phyloP scores from a whole-genome alignment of 2,329 filamentous ascomycete genomes.

The Mariannaea elegans region DNA sequence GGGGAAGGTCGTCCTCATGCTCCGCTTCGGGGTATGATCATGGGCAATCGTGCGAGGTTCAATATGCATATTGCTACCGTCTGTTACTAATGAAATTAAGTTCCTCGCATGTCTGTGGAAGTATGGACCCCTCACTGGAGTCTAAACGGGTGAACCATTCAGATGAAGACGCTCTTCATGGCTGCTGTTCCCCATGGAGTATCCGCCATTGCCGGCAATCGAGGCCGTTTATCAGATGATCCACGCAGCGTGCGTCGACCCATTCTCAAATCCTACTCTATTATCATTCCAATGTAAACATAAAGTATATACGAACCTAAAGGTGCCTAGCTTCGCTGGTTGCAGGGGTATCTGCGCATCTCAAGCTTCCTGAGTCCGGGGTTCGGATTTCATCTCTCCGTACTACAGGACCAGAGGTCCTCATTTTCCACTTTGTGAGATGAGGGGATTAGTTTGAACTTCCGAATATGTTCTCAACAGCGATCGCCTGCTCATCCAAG shows the following conservation, averaged over 20 bases:
- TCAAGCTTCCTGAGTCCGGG: too few species aligned
- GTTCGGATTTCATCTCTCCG: too few species aligned
- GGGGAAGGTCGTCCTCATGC: not conserved
- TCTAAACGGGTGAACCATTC: not conserved
- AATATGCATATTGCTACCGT: not conserved
- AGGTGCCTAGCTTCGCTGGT: too few species aligned
- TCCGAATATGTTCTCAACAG: too few species aligned
- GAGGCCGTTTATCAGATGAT: not conserved
- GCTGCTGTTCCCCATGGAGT: not conserved
- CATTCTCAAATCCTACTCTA: too few species aligned
- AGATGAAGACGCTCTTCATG: not conserved
- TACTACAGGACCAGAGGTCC: too few species aligned
- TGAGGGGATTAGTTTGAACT: too few species aligned
- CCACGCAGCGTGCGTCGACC: not conserved
- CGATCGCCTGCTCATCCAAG: too few species aligned
- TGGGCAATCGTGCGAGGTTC: not conserved
- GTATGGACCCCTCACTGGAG: not conserved
- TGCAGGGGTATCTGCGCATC: too few species aligned
- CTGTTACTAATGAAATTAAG: not conserved
- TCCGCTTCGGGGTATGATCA: slow-evolving; percentile 3
- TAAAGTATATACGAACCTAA: too few species aligned
- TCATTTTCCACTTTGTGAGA: too few species aligned
- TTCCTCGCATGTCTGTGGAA: not conserved
- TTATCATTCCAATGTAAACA: too few species aligned
- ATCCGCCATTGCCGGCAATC: not conserved